Evolutionary conservation across 805 yeast species (phyloP).

Genomic region (Ogataea ganodermae): DNA sequence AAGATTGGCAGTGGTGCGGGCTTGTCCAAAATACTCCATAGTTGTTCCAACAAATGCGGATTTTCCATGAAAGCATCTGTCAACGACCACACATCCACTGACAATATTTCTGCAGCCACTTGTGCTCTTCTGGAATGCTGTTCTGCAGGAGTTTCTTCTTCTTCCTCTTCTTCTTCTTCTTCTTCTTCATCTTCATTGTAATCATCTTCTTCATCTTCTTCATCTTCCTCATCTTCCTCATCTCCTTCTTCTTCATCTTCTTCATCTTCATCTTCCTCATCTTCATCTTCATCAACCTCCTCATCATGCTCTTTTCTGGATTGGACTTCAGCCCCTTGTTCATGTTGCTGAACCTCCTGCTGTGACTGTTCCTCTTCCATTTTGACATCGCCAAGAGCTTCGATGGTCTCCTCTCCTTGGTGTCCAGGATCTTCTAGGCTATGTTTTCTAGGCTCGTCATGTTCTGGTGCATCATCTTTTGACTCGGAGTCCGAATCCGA

Average conservation of each 20-base stretch:
- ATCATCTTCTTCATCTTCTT: slow-evolving; percentile 23
- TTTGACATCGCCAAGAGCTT: not conserved
- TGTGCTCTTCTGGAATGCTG: slow-evolving; percentile 49
- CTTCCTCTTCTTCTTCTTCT: slow-evolving; percentile 33
- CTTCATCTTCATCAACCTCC: slow-evolving; percentile 9
- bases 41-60: slow-evolving; percentile 57
- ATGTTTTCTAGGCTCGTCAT: not conserved
- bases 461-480: not conserved
- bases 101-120: slow-evolving; percentile 83
- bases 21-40: slow-evolving; percentile 81
- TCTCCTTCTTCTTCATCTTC: slow-evolving; percentile 11
- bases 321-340: too few relatives aligned
- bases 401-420: not conserved
- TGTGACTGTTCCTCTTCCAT: not conserved
- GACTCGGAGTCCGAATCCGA: slow-evolving; percentile 7
- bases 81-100: slow-evolving; percentile 92
- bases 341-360: not conserved
- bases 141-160: slow-evolving; percentile 38
- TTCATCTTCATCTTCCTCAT: slow-evolving; percentile 6
- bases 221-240: slow-evolving; percentile 18
- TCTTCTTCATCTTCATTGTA: slow-evolving; percentile 31
- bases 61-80: slow-evolving; percentile 88
- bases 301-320: slow-evolving; percentile 10
- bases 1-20: slow-evolving; percentile 68
- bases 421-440: not conserved